A percentile compares a stretch with the other conserved stretches of the same genome.
phyloP scores from a whole-genome alignment of 2,329 filamentous ascomycete species.

The Cercospora canescens region DNA sequence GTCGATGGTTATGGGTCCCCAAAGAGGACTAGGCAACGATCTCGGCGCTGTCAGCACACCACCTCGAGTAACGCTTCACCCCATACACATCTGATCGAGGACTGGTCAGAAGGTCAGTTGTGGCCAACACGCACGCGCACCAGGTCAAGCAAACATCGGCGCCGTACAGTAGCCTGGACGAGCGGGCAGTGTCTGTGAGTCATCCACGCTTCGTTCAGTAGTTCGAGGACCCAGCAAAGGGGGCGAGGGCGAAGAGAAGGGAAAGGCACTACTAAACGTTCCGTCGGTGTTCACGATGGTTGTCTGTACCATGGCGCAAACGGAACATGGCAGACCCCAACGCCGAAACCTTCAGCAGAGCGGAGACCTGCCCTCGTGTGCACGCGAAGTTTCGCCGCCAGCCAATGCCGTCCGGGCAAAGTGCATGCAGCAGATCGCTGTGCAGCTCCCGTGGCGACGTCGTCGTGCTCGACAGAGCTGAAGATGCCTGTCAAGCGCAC shows the following conservation, averaged over 20 bases:
- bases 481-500: not conserved
- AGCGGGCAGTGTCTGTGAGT: not conserved
- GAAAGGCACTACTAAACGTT: not conserved
- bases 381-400: not conserved
- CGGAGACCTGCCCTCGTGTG: not conserved
- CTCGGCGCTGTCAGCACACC: not conserved
- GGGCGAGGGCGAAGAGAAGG: not conserved
- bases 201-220: constrained; percentile 1
- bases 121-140: not conserved
- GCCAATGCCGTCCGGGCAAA: not conserved
- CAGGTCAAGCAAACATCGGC: not conserved
- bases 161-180: not conserved
- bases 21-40: not conserved
- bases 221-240: not conserved
- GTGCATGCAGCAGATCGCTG: not conserved
- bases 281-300: not conserved
- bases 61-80: not conserved
- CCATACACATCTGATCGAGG: not conserved
- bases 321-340: not conserved
- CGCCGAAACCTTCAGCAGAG: not conserved
- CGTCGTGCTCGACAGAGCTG: not conserved
- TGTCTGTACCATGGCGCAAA: not conserved
- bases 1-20: not conserved
- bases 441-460: not conserved
- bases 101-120: not conserved